These are phyloP conservation scores for Exophiala sp. DNA, from an alignment of 2,329 filamentous ascomycete genomes.

Conservation along the genomic window DNA sequence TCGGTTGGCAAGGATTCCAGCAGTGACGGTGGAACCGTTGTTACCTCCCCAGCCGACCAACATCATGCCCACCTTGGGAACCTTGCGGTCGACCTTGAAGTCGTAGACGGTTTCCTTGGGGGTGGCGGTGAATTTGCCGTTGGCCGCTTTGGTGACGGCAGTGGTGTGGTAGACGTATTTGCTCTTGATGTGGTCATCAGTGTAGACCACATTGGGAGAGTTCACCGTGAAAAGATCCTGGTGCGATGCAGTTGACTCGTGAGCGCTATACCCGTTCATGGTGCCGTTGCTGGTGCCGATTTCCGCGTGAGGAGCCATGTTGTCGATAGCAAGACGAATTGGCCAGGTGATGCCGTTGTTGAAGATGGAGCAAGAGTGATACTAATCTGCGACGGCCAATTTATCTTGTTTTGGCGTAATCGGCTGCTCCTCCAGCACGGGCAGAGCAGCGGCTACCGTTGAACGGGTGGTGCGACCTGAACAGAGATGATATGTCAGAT, in stretches of 20 bases:
- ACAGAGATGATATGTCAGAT: conserved; percentile 17
- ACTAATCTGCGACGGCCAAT: conserved; percentile 23
- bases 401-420: conserved; percentile 47
- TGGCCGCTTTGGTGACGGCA: conserved; percentile 62
- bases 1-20: conserved; percentile 93
- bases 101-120: conserved; percentile 88
- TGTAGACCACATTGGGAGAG: conserved; percentile 90
- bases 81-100: conserved; percentile 93
- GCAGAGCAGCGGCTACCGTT: conserved; percentile 92
- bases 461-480: conserved; percentile 88
- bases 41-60: conserved; percentile 96
- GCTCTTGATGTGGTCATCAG: conserved; percentile 78
- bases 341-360: conserved; percentile 37
- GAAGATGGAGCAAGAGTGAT: conserved; percentile 18
- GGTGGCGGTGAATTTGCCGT: conserved; percentile 73
- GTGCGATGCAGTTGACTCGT: conserved; percentile 35
- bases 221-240: conserved; percentile 74
- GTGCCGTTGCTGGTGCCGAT: conserved; percentile 43
- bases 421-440: conserved; percentile 73
- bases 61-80: conserved; percentile 94
- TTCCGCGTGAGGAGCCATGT: conserved; percentile 91
- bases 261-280: conserved; percentile 48
- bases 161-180: conserved; percentile 97
- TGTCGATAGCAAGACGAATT: conserved; percentile 33
- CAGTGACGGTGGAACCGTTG: conserved; percentile 95